These are phyloP conservation scores for Buxus sempervirens DNA, from an alignment of 164 flowering plant genomes.

Conservation along the genomic window DNA sequence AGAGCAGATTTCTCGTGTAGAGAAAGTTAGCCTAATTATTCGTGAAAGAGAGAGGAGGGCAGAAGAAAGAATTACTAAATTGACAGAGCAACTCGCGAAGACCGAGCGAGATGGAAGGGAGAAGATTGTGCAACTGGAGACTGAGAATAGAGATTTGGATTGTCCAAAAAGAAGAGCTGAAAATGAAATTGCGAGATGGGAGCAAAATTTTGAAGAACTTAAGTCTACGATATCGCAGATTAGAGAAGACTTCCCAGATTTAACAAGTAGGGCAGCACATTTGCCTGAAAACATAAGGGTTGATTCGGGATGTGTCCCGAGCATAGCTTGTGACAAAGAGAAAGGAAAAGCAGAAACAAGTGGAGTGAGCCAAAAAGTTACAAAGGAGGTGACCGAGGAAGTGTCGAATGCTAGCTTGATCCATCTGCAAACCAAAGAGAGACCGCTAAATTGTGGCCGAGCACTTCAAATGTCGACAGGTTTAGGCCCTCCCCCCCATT, in stretches of 20 bases:
- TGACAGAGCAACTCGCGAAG: conserved; percentile 10
- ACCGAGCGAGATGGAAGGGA: conserved; percentile 21
- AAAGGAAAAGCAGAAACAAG: background rate
- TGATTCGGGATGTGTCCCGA: background rate
- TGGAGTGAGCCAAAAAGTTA: background rate
- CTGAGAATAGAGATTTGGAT: conserved; percentile 42
- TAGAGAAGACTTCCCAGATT: conserved; percentile 8
- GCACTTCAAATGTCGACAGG: background rate
- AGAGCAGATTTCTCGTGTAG: conserved; percentile 6
- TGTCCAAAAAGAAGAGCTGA: conserved; percentile 42
- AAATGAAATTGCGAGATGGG: conserved; percentile 35
- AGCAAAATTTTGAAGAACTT: conserved; percentile 34
- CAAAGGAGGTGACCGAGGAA: conserved; percentile 1
- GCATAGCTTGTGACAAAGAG: background rate
- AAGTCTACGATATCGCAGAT: conserved; percentile 15
- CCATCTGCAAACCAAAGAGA: conserved; percentile 6
- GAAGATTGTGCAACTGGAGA: conserved; percentile 25
- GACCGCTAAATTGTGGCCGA: conserved; percentile 7
- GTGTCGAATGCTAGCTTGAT: background rate
- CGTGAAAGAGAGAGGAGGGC: conserved; percentile 14
- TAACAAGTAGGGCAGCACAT: background rate
- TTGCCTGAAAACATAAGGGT: conserved; percentile 5
- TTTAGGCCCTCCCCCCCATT: conserved; percentile 9
- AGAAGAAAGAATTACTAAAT: conserved; percentile 5
- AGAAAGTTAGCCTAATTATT: conserved; percentile 8